Base-by-base conservation (phyloP, 2,329 filamentous ascomycete genomes). In the Rugonectria rugulosa region DNA sequence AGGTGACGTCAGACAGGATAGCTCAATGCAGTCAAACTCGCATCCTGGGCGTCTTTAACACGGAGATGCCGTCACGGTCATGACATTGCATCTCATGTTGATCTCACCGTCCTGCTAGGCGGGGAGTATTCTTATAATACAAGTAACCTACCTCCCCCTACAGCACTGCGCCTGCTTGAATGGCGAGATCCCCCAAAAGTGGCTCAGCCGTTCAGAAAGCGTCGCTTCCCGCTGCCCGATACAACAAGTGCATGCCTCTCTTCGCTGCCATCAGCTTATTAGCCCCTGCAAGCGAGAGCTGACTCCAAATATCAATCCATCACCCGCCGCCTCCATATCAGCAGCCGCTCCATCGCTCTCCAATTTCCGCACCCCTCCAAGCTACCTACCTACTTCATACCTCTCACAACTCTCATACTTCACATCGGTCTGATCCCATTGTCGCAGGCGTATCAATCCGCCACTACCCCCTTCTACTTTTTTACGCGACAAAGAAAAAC, bases 1-100 rank as follows among this genome's bases (percentile, higher is more conserved):
- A 40, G 36, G 47, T 67, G 64, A 67, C 64, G 64, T 67, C 64
- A 67, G 59, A 48, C 47, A 26, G 32, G 21, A 19, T 27, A 26
- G 20, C 19, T 37, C 45, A 29, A 8, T n/a, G 12, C 29, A 11
- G n/a, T n/a, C n/a, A 31, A 19, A 7, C 5, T 31, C 41, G 38
- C 23, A 26, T 26, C n/a, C n/a, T 36, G 26, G 34, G 15, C 21
- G 41, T 31, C 15, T 27, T 27, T 27, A 27, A 27, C 24, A 27
- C n/a, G n/a, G 47, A 38, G 47, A 42, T 50, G 24, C 37, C 19
- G 47, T 20, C 17, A 34, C 19, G 20, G 23, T 40, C 24, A 27
- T 27, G 24, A 11, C 24, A 29, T 7, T 7, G 7, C 26, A 29
- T 7, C 7, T 29, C 7, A 7, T 29, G 7, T 29, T 29, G 12